Percentiles rank a stretch among this genome's conserved stretches.
phyloP scores from a whole-genome alignment of 2,329 filamentous ascomycete genomes.

The Phyllosticta capitalensis region DNA sequence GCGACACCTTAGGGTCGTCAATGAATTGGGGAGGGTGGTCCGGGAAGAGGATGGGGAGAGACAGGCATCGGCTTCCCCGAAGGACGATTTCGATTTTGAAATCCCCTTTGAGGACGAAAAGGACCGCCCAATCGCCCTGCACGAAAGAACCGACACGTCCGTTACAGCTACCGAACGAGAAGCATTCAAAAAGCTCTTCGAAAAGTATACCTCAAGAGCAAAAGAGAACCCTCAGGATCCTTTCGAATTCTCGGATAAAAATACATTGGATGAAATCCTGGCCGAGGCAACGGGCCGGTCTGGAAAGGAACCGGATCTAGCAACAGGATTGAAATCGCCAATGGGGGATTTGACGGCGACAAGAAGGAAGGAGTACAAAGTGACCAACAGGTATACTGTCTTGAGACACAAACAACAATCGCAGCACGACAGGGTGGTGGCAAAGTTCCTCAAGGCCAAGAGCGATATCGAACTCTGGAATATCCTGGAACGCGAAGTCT shows the following conservation, averaged over 20 bases:
- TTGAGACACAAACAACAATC: conserved; percentile 9
- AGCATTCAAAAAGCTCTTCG: conserved; percentile 17
- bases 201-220: background rate
- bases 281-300: background rate
- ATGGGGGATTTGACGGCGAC: background rate
- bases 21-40: conserved; percentile 1
- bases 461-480: conserved; percentile 60
- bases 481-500: conserved; percentile 57
- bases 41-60: background rate
- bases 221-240: background rate
- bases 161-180: conserved; percentile 27
- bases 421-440: conserved; percentile 37
- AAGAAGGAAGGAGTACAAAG: background rate
- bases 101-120: conserved; percentile 42
- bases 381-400: background rate
- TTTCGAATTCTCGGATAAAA: background rate
- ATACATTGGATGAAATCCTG: conserved; percentile 4
- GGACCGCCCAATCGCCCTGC: background rate
- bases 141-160: conserved; percentile 19
- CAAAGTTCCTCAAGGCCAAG: conserved; percentile 43
- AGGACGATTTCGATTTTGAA: background rate
- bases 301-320: background rate
- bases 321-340: background rate
- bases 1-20: conserved; percentile 1
- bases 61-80: background rate